These are phyloP conservation scores for Colletotrichum euphorbiae DNA, from an alignment of 2,329 filamentous ascomycete species.

Conservation along the genomic window DNA sequence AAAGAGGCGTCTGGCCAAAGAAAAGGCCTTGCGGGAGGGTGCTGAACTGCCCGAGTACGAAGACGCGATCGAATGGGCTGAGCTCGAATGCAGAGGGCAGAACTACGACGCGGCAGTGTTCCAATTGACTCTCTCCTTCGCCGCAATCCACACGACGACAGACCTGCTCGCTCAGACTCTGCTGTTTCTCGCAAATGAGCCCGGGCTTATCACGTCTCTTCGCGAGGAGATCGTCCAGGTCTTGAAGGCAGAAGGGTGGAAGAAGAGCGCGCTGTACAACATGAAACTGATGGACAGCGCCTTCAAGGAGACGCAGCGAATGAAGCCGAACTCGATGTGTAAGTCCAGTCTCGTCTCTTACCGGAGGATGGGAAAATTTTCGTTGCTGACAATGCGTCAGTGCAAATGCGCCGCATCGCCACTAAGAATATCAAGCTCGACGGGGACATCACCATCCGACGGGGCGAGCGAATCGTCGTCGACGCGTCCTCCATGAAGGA, in stretches of 20 bases:
- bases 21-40: conserved; percentile 38
- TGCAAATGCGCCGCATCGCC: background rate
- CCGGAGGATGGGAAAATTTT: background rate
- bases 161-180: conserved; percentile 51
- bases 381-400: background rate
- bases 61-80: conserved; percentile 59
- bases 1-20: conserved; percentile 43
- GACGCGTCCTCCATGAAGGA: background rate
- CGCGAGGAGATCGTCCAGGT: conserved; percentile 55
- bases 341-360: background rate
- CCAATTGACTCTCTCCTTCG: conserved; percentile 81
- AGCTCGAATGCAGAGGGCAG: conserved; percentile 53
- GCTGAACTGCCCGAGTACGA: conserved; percentile 39
- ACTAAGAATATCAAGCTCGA: background rate
- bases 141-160: conserved; percentile 56
- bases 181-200: conserved; percentile 52
- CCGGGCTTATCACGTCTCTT: conserved; percentile 54
- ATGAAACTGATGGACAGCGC: conserved; percentile 55
- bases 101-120: conserved; percentile 71
- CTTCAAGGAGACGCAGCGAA: conserved; percentile 53
- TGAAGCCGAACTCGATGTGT: conserved; percentile 5
- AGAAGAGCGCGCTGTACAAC: conserved; percentile 51
- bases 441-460: background rate
- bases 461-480: background rate
- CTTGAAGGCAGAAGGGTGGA: conserved; percentile 50